Evolutionary conservation across 345 rosid genomes (phyloP).

Genomic region (Acer yangbiense): DNA sequence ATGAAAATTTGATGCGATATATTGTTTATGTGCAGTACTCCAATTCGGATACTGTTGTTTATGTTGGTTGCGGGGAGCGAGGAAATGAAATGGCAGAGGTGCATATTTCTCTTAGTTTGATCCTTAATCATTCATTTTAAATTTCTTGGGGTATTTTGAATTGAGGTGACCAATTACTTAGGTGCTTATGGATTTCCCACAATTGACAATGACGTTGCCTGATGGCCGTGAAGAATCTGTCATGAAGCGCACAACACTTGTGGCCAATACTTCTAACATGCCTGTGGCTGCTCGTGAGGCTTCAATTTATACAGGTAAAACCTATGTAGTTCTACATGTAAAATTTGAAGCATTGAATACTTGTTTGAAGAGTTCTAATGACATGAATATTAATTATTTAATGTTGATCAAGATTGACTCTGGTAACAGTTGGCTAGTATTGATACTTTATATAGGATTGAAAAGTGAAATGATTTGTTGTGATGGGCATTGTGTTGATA

Average conservation of each 20-base stretch:
- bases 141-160: conserved; percentile 14
- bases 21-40: conserved; percentile 72
- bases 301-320: conserved; percentile 92
- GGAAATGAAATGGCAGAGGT: conserved; percentile 99
- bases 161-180: conserved; percentile 22
- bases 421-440: neutral
- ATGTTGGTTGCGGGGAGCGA: conserved; percentile 99
- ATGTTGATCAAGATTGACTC: neutral
- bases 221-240: conserved; percentile 99
- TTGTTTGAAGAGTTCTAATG: neutral
- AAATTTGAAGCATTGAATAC: neutral
- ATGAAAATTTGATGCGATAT: neutral
- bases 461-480: neutral
- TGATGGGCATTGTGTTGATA: neutral
- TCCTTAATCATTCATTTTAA: neutral
- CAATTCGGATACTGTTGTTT: conserved; percentile 95
- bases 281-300: conserved; percentile 99
- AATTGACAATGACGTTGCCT: conserved; percentile 99
- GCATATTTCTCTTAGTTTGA: conserved; percentile 19
- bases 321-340: neutral
- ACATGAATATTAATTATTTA: neutral
- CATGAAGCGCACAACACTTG: conserved; percentile 99
- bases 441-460: neutral
- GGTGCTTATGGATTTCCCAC: conserved; percentile 99
- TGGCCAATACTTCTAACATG: conserved; percentile 99